Evolutionary conservation across 495 filamentous ascomycete genomes (phyloP), one percentile per base, ranked within the genome.

Genomic region (Talaromyces borbonicus): DNA sequence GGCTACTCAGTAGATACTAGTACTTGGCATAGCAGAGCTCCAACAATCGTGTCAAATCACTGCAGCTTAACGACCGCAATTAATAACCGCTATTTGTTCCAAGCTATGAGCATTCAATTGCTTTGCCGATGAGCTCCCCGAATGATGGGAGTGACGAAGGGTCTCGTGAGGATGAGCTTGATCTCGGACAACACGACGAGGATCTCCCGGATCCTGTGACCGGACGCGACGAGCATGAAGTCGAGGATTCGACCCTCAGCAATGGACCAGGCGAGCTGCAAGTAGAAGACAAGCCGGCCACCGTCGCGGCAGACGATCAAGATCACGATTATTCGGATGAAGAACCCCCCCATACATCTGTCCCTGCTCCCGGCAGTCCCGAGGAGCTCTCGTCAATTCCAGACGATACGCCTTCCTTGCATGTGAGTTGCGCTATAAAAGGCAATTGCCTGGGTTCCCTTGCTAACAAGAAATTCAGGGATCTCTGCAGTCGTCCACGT

Each of bases 391-490:
- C 79, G 32, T 92, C 86, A 2, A 83, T 78, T 11, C 87, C 89
- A 12, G 90, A 96, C 55, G 90, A 95, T 63, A 83, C 86, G 3
- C 89, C 88, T 12, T 96, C 92, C 11, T 57, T 93, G 41, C 87
- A 88, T 67, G 89, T 94, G 68, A 53, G 72, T 63, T 43, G 52
- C 48, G 31, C 49, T 39, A 8, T 11, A 25, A 18, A 23, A 31
- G 26, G 26, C 50, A 30, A 51, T 55, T 51, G 46, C 52, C 47
- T 7, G 5, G 50, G n/a, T n/a, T n/a, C 22, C 6, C 4, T 14
- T 39, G 19, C 55, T 63, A 26, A 63, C 33, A 16, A n/a, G n/a
- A n/a, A n/a, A 23, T 12, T 9, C 54, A 95, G 86, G 93, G 83
- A 29, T 97, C 92, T 29, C 53, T 85, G 41, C 61, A 79, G 23